Conservation (phyloP, 2,329 filamentous ascomycete genomes). For the Colletotrichum noveboracense region DNA sequence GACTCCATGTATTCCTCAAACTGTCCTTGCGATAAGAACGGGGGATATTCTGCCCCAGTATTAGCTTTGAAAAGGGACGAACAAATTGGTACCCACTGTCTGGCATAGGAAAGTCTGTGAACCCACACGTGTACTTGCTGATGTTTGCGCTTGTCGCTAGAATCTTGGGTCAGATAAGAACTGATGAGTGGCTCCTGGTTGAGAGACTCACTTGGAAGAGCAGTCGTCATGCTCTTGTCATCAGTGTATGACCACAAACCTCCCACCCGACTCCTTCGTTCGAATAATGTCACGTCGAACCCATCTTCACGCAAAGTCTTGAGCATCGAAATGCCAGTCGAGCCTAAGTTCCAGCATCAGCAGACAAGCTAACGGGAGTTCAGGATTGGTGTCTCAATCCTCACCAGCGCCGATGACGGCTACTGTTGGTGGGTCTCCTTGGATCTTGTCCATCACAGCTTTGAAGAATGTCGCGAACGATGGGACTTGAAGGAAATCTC, state of each 20-base stretch:
- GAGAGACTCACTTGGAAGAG: constrained; percentile 31
- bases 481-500: background rate
- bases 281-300: constrained; percentile 44
- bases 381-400: background rate
- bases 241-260: constrained; percentile 48
- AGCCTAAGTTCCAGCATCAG: constrained; percentile 22
- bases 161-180: background rate
- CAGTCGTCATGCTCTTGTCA: constrained; percentile 37
- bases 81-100: constrained; percentile 29
- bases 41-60: constrained; percentile 27
- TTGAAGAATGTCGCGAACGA: background rate
- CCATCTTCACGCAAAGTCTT: constrained; percentile 49
- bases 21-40: constrained; percentile 27
- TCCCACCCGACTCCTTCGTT: constrained; percentile 43
- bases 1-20: constrained; percentile 43
- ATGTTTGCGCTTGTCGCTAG: constrained; percentile 36
- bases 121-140: constrained; percentile 43
- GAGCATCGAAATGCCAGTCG: constrained; percentile 34
- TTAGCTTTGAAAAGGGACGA: background rate
- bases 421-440: constrained; percentile 31
- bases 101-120: constrained; percentile 47
- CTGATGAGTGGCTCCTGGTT: background rate
- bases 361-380: no score
- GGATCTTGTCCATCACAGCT: background rate
- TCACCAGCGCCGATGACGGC: constrained; percentile 29